These are phyloP conservation scores for Odonthalia washingtoniensis DNA, from an alignment of 31 red algal species.

Conservation along the genomic window DNA sequence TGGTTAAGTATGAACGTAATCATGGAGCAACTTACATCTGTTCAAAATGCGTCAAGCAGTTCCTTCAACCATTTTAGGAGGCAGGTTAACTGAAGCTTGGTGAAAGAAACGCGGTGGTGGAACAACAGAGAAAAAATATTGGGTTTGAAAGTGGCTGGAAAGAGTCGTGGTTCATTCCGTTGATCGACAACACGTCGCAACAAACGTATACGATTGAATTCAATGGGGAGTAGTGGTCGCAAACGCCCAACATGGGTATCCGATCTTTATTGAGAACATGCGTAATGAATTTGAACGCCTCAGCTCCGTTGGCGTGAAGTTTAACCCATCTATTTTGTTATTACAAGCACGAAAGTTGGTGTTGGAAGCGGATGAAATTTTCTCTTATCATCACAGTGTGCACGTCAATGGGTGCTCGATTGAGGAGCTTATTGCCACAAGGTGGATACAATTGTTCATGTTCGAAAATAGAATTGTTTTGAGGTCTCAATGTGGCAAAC, in stretches of 20 bases:
- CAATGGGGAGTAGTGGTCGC: not conserved
- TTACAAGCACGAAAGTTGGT: not conserved
- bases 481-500: conserved; percentile 15
- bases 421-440: not conserved
- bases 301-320: not conserved
- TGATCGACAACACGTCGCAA: not conserved
- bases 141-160: not conserved
- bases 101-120: not conserved
- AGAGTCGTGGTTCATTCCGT: not conserved
- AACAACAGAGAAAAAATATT: not conserved
- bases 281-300: not conserved
- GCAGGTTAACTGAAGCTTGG: not conserved
- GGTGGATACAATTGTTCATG: conserved; percentile 2
- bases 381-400: not conserved
- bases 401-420: not conserved
- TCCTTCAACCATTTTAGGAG: not conserved
- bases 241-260: not conserved
- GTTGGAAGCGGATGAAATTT: not conserved
- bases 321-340: not conserved
- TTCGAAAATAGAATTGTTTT: not conserved
- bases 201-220: not conserved
- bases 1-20: not conserved
- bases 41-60: not conserved
- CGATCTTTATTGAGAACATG: not conserved
- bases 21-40: not conserved